Evolutionary conservation across 768 basidiomycete genomes (phyloP).

Genomic region (Leucosporidium scottii): DNA sequence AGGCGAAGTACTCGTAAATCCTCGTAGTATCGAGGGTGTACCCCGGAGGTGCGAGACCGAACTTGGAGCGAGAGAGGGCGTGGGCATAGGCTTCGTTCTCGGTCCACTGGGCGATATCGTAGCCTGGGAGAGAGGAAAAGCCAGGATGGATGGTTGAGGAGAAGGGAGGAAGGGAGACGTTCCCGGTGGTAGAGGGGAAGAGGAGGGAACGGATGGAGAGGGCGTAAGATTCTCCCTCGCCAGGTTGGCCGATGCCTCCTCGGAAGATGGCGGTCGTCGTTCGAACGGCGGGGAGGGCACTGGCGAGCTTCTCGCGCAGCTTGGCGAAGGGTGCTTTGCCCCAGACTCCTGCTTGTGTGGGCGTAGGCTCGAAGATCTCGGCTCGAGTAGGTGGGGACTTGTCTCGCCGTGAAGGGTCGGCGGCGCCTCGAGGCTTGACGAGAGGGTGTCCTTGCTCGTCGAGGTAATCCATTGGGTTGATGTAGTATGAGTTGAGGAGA

Average conservation of each 20-base stretch:
- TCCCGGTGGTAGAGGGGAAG: constrained; percentile 15
- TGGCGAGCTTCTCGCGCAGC: too few relatives aligned
- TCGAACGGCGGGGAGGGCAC: not conserved
- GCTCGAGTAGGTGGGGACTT: not conserved
- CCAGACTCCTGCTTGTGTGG: not conserved
- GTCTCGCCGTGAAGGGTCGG: not conserved
- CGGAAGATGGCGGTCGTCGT: constrained; percentile 20
- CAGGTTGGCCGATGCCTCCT: constrained; percentile 11
- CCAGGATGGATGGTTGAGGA: not conserved
- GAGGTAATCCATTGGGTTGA: constrained; percentile 25
- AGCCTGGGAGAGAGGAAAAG: constrained; percentile 22
- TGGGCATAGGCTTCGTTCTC: constrained; percentile 17
- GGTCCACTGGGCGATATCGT: constrained; percentile 18
- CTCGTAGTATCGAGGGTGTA: constrained; percentile 28
- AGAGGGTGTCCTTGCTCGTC: constrained; percentile 2
- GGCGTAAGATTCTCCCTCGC: constrained; percentile 16
- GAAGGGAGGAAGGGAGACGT: not conserved
- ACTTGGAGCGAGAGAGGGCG: constrained; percentile 12
- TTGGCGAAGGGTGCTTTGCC: not conserved
- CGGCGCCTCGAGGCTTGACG: not conserved
- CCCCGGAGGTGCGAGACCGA: constrained; percentile 22
- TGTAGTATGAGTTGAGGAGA: constrained; percentile 22
- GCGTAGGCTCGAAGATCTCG: constrained; percentile 15
- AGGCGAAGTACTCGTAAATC: constrained; percentile 27
- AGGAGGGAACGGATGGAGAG: constrained; percentile 23